Base-by-base conservation (phyloP, 148 eudicot species). In the Silene uniflora region DNA sequence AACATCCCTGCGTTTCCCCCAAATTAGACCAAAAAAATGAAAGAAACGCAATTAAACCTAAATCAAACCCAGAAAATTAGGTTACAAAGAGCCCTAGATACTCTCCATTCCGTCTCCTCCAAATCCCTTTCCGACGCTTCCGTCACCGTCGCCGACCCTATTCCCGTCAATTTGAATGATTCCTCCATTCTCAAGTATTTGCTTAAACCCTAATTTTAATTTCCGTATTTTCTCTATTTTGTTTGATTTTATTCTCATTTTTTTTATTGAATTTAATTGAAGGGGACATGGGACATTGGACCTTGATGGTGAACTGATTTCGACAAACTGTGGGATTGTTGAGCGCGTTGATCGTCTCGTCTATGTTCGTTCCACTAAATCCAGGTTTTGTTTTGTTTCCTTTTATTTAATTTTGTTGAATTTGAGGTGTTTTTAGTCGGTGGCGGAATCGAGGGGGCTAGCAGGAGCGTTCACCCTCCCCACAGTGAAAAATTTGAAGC, bases 261-360 rank as follows among this genome's bases (percentile, higher is more conserved):
- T 69, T 68, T 68, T 64, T 13, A 32, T 19, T 24, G 64, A 49
- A 17, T 49, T 47, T 5, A 56, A 14, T 35, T 85, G 74, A 74
- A 94, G 98, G 85, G 98, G 98, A 22, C 98, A 94, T 78, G 98
- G 98, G 24, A 94, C 96, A 12, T 35, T 80, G 49, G 97, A 91
- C 79, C 77, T 78, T 23, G 90, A 91, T 0, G 93, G 90, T 1
- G 83, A 87, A 56, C 84, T 94, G 60, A 88, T 90, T 24, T 95
- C 97, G 14, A 91, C 97, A 0, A 76, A 87, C 7, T 91, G 97
- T 71, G 98, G 98, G 14, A 90, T 94, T 69, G 89, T 94, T 58
- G 98, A 94, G 75, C 97, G 96, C 2, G 91, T 94, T 27, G 89
- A 90, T 67, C 90, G 90, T 77, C 90, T 91, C 10, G 89, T 94